Evolutionary conservation across 306 rosid genomes (phyloP), one percentile per base, ranked within the genome.

Genomic region (Gastrolobium villosum): DNA sequence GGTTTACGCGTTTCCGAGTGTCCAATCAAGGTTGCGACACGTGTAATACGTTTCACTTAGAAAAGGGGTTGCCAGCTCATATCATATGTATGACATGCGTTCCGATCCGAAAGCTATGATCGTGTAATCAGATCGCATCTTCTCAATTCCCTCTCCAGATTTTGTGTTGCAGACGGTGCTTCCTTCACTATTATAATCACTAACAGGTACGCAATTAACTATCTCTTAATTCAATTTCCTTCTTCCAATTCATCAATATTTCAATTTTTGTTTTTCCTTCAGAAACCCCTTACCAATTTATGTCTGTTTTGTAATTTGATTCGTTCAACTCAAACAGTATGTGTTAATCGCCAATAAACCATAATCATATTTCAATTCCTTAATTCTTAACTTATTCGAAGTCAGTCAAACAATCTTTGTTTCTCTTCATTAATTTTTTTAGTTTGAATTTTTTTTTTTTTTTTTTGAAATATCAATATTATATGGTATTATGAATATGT

Each of bases 171-270:
- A 50, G 20, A 61, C 10, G 45, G 10, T 79, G 57, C 65, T 49
- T 50, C 54, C 48, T 40, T 52, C 83, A 52, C 55, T 9, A 28
- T 34, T 15, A 55, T 56, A 3, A 56, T 39, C 82, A 15, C 31
- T 52, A 61, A n/a, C 49, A 64, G 84, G 84, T 80, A 80, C 30
- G 61, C 75, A 13, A 13, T 45, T 8, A 45, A 1, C 63, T 20
- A 32, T n/a, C 31, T 40, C 43, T 73, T 7, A 1, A 39, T 26
- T 37, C 65, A 14, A 10, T 20, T 28, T 43, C 15, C 11, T 11
- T 37, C 6, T 57, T 57, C 39, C 9, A 1, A 5, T 28, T 41
- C 63, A 2, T 46, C 73, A 11, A 4, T 5, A 10, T 67, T 46
- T 46, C 31, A 31, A 7, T 28, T 32, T n/a, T 3, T 34, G 5